Percentiles rank a stretch among this genome's conserved stretches.
Conservation (phyloP, 208 protist genomes). For the Phytomonas francai region DNA sequence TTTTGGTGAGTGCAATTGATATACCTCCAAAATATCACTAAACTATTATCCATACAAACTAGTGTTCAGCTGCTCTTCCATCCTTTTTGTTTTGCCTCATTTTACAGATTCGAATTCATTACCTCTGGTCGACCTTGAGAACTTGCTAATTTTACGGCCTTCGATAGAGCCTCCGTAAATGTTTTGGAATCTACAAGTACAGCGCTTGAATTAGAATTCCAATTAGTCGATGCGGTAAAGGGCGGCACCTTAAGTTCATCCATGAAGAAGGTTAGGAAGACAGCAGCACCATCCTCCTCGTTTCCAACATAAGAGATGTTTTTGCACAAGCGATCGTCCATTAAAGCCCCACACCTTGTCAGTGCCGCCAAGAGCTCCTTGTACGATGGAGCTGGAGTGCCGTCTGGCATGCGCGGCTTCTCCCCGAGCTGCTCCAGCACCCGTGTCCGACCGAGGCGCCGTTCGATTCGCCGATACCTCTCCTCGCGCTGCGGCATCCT, state of each 20-base stretch:
- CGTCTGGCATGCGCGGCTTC: slow-evolving; percentile 24
- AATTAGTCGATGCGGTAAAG: neutral
- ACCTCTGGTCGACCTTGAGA: neutral
- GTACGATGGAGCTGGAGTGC: slow-evolving; percentile 32
- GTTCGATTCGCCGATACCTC: slow-evolving; percentile 56
- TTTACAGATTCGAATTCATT: neutral
- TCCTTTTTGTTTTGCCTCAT: neutral
- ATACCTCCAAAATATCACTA: neutral
- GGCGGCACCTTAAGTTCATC: slow-evolving; percentile 15
- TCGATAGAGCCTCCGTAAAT: neutral
- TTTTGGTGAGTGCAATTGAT: neutral
- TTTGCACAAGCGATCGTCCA: slow-evolving; percentile 63
- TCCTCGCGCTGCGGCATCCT: slow-evolving; percentile 43
- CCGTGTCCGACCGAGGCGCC: slow-evolving; percentile 26
- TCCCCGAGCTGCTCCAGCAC: slow-evolving; percentile 11
- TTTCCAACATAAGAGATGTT: slow-evolving; percentile 69
- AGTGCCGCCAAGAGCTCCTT: slow-evolving; percentile 20
- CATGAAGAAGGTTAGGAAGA: slow-evolving; percentile 50
- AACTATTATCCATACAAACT: neutral
- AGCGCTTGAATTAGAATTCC: neutral
- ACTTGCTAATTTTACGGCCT: neutral
- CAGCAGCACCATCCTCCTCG: slow-evolving; percentile 63
- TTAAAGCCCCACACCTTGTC: slow-evolving; percentile 48
- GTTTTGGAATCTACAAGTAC: neutral
- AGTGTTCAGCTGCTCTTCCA: neutral